Evolutionary conservation across 2,329 filamentous ascomycete species (phyloP).

Genomic region (Nemania sp.): DNA sequence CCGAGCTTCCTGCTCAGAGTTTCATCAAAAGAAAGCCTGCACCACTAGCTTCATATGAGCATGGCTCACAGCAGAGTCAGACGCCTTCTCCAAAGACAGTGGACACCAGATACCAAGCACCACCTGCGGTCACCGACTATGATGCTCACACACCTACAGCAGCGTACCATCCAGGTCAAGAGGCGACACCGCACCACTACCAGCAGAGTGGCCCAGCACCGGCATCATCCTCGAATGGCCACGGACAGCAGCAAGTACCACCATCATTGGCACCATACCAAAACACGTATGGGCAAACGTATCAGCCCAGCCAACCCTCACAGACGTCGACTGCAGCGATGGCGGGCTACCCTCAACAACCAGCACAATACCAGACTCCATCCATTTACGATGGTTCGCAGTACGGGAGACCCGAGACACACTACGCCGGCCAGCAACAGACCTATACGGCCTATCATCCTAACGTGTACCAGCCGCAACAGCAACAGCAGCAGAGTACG

Average conservation of each 20-base stretch:
- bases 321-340: slow-evolving; percentile 19
- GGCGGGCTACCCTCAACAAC: slow-evolving; percentile 23
- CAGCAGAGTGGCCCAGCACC: slow-evolving; percentile 30
- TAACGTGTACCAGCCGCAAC: slow-evolving; percentile 36
- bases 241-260: slow-evolving; percentile 32
- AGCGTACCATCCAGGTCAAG: slow-evolving; percentile 33
- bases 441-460: slow-evolving; percentile 44
- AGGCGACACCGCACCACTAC: slow-evolving; percentile 23
- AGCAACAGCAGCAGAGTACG: slow-evolving; percentile 35
- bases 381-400: slow-evolving; percentile 34
- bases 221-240: slow-evolving; percentile 28
- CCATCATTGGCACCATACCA: slow-evolving; percentile 37
- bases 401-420: slow-evolving; percentile 32
- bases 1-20: slow-evolving; percentile 42
- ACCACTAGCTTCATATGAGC: slow-evolving; percentile 32
- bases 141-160: slow-evolving; percentile 20
- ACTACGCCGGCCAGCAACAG: slow-evolving; percentile 28
- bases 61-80: slow-evolving; percentile 31
- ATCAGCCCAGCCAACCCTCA: slow-evolving; percentile 42
- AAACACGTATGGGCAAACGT: slow-evolving; percentile 35
- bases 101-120: slow-evolving; percentile 33
- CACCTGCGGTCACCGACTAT: slow-evolving; percentile 19
- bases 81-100: slow-evolving; percentile 40
- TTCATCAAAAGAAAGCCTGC: slow-evolving; percentile 43
- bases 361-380: slow-evolving; percentile 31